Percentiles rank a stretch among this genome's conserved stretches.
Evolutionary conservation across 768 basidiomycete species (phyloP).

Genomic region (Leccinum arenicola): DNA sequence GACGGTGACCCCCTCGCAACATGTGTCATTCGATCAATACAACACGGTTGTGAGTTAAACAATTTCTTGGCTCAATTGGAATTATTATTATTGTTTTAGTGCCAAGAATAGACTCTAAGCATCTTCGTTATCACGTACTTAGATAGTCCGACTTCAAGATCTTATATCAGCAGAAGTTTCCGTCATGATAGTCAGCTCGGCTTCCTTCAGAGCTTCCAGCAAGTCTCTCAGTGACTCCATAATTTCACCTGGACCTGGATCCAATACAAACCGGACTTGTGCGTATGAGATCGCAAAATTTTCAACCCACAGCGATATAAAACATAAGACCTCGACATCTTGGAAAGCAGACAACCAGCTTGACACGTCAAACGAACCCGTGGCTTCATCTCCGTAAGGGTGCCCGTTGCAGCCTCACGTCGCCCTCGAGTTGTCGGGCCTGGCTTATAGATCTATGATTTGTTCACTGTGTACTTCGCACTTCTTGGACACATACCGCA

Average conservation of each 20-base stretch:
- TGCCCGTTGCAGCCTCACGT: background rate
- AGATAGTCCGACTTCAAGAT: background rate
- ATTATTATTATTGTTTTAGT: background rate
- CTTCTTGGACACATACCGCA: background rate
- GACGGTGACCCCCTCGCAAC: background rate
- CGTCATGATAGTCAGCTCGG: background rate
- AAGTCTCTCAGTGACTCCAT: background rate
- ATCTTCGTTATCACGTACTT: background rate
- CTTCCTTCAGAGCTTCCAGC: background rate
- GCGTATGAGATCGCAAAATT: background rate
- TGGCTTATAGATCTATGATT: background rate
- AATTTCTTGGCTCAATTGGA: background rate
- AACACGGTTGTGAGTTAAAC: background rate
- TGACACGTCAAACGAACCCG: background rate
- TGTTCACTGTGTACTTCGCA: background rate
- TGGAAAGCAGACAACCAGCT: background rate
- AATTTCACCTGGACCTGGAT: background rate
- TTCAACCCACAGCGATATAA: background rate
- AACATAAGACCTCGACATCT: background rate
- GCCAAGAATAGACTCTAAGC: background rate
- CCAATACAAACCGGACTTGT: background rate
- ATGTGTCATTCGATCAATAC: background rate
- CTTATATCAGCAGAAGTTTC: background rate
- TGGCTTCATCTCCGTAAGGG: background rate
- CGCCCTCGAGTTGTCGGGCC: background rate